Evolutionary conservation across 1,284 basidiomycete genomes (phyloP), one percentile per base, ranked within the genome.

Genomic region (Meira miltonrushii): DNA sequence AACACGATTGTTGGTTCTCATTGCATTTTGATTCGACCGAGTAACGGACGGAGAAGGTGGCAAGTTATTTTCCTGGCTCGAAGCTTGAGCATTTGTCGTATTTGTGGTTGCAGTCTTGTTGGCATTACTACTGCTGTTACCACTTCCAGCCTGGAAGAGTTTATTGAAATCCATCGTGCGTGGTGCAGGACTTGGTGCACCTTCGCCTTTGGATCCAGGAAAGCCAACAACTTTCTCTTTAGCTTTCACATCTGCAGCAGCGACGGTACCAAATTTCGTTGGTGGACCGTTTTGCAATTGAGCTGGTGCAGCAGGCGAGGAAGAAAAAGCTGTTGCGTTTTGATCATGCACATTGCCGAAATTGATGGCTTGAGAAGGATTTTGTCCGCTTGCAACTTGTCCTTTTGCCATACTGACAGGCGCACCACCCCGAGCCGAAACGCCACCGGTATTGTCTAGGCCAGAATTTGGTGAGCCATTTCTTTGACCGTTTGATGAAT

Each of bases 131-230:
- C 13, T 57, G 46, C 66, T 62, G 33, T 63, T 61, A 33, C 28
- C 28, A 33, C 28, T 8, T 33, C 28, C 28, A 54, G 66, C 71
- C 65, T 76, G 74, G 65, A 78, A 78, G 48, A 78, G 68, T 60
- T 78, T 78, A 54, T 77, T 69, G 58, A 78, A 77, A 62, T 78
- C 73, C 59, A 78, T 57, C 46, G 64, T 59, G 33, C 66, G 60
- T 38, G 59, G 21, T 2, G 61, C 51, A 21, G 33, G 11, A 62
- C 21, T 17, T 8, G 43, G 17, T 33, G 23, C 25, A 37, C 13
- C 40, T 25, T 57, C 57, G 15, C 55, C 28, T 44, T 92, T 84
- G 48, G 85, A 85, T 59, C 64, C 60, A 19, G 60, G 60, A 48
- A 74, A 71, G 12, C 69, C 71, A 41, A 72, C 66, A 59, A 68